Evolutionary conservation across 306 rosid genomes (phyloP), one percentile per base, ranked within the genome.

Genomic region (Argentina anserina): DNA sequence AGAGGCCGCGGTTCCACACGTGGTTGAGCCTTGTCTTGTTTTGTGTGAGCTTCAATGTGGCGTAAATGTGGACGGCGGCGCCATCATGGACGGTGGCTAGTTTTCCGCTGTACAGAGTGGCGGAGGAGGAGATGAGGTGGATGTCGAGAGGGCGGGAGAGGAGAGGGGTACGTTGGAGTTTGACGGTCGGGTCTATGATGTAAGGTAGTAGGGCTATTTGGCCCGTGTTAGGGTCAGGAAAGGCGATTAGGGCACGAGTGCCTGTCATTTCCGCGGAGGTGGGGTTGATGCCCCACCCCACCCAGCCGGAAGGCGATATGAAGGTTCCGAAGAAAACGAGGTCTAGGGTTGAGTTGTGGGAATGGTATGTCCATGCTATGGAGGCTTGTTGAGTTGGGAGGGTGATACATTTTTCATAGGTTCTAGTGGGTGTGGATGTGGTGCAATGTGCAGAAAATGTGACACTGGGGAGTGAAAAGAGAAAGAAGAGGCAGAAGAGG

Each of bases 241-340:
- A 95, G 36, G 97, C 91, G 6, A 95, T 83, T 15, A 95, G 53
- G 67, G 87, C 97, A 2, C 91, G 96, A 4, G 96, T 85, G 10
- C 97, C 97, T 0, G 93, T 91, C 97, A 95, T 95, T 66, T 85
- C 97, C 0, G 93, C 69, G 1, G 95, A 88, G 9, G 81, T 77
- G 1, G 99, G 99, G 71, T 95, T 95, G 70, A 91, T 84, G 14
- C 99, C 99, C 82, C 90, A 90, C 11, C 92, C 99, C 18, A 95
- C 97, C 99, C 97, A 95, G 5, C 97, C 99, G 0, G 99, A 91
- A 40, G 99, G 99, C 1, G 99, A 95, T 25, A 95, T 95, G 93
- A 95, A 95, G 59, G 77, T 82, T 37, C 96, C 97, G 45, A 84
- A 91, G 87, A 95, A 95, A 47, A 80, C 91, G 11, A 95, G 84